These are phyloP conservation scores for Porcisia hertigi DNA, from an alignment of 208 protist species.

Conservation along the genomic window DNA sequence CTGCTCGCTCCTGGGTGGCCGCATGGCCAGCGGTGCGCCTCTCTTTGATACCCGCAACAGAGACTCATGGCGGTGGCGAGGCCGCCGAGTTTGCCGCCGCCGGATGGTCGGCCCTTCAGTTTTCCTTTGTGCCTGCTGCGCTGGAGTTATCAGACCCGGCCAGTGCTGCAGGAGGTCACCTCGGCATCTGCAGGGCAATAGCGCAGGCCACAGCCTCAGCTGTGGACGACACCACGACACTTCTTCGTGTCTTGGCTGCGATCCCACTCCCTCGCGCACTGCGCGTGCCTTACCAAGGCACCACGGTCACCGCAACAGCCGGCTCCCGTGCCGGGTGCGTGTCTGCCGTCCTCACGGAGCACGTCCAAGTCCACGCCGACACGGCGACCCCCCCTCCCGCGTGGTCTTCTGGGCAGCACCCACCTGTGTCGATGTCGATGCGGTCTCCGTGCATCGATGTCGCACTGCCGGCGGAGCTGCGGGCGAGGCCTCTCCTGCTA, in stretches of 20 bases:
- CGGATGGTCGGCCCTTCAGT: slow-evolving; percentile 1
- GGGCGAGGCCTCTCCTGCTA: slow-evolving; percentile 83
- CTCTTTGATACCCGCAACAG: neutral
- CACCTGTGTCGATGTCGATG: neutral
- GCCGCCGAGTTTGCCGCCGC: neutral
- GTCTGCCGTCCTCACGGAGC: slow-evolving; percentile 11
- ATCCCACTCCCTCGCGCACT: slow-evolving; percentile 17
- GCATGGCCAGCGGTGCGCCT: slow-evolving; percentile 10
- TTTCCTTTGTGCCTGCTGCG: slow-evolving; percentile 11
- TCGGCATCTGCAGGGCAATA: neutral
- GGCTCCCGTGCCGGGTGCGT: neutral
- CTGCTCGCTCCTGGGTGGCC: neutral
- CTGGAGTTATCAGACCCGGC: neutral
- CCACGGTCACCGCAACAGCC: neutral
- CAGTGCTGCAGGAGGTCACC: neutral
- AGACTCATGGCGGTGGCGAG: neutral
- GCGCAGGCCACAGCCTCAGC: neutral
- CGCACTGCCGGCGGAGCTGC: slow-evolving; percentile 5
- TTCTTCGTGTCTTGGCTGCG: slow-evolving; percentile 8
- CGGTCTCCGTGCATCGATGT: neutral
- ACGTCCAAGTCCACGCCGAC: neutral
- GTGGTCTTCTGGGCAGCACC: neutral
- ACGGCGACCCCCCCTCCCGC: neutral
- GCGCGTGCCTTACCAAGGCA: neutral
- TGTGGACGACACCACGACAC: neutral